Base-by-base conservation (phyloP, 768 basidiomycete genomes). In the Coprinopsis cinerea region DNA sequence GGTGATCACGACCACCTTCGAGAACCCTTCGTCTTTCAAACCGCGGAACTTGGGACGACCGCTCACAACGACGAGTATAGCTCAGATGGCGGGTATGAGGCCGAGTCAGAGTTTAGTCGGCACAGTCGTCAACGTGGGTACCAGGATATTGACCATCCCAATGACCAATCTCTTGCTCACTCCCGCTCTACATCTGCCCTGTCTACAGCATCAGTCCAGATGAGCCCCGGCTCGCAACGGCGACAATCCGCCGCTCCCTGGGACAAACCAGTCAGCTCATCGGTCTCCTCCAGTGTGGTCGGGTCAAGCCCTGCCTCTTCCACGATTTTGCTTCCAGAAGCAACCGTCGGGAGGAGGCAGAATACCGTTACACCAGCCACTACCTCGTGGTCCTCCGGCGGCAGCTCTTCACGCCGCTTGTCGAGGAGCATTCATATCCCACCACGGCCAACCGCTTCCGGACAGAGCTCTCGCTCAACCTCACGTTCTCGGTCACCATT, bases 401-500 rank as follows among this genome's bases (percentile, higher is more conserved):
- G 73, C 44, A 64, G 78, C 50, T 64, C 84, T 51, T 87, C 86
- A 47, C 88, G 88, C 56, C 80, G 90, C n/a, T 74, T 92, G 52
- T 92, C 89, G 22, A 84, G 89, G 54, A 81, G 85, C 2, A 86
- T 91, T 50, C 88, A 91, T 60, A 88, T 90, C 47, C 79, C 83
- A 46, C 66, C 75, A 34, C 79, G 79, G 23, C 75, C 82, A 17
- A 71, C 80, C 43, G 82, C 72, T 47, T 92, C 91, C 48, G 83
- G 80, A 25, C 83, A 86, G 56, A 89, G 85, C 61, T 98, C 95
- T 18, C 87, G 95, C 27, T 96, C 93, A 7, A 92, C 88, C 17
- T 97, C 95, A 48, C 85, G 94, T 40, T 98, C 95, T 4, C 81
- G 93, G 35, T 97, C 96, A 0, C 94, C 93, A 1, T 75, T 96